phyloP scores from a whole-genome alignment of 75 land plant genomes.

The Cunninghamia lanceolata region DNA sequence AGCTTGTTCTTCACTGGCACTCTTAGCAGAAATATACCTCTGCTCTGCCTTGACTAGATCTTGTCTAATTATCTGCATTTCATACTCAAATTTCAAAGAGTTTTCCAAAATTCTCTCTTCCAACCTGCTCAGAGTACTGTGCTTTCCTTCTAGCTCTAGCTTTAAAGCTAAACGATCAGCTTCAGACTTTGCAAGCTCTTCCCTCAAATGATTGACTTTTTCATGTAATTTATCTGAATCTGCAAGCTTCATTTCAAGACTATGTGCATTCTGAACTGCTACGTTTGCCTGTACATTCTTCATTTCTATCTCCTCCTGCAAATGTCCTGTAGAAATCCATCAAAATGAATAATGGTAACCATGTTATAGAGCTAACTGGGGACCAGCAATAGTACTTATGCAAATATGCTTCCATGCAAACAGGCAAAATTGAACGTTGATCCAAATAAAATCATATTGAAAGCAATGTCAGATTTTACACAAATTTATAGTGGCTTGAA shows the following conservation, averaged over 20 bases:
- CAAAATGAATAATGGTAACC: neutral
- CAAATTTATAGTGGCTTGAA: neutral
- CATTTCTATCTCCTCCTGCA: slow-evolving; percentile 55
- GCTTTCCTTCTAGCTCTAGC: slow-evolving; percentile 41
- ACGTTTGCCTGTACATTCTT: slow-evolving; percentile 30
- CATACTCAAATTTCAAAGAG: slow-evolving; percentile 45
- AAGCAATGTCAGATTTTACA: neutral
- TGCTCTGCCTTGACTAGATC: slow-evolving; percentile 43
- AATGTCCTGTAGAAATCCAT: slow-evolving; percentile 25
- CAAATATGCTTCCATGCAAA: neutral
- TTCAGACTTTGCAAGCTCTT: slow-evolving; percentile 45
- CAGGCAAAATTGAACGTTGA: neutral
- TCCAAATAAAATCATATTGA: neutral
- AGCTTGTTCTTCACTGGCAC: slow-evolving; percentile 20
- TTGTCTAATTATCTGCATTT: slow-evolving; percentile 57
- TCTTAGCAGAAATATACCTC: slow-evolving; percentile 32
- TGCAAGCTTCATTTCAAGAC: slow-evolving; percentile 40
- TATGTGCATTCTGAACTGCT: slow-evolving; percentile 30
- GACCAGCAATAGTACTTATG: neutral
- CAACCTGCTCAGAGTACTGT: slow-evolving; percentile 33
- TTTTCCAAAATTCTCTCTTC: slow-evolving; percentile 32
- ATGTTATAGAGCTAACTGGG: neutral
- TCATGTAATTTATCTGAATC: slow-evolving; percentile 35
- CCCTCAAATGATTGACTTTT: slow-evolving; percentile 19
- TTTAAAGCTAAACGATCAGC: slow-evolving; percentile 29